Evolutionary conservation across 352 stramenopile genomes (phyloP).

Genomic region (Pythium sukuiense): DNA sequence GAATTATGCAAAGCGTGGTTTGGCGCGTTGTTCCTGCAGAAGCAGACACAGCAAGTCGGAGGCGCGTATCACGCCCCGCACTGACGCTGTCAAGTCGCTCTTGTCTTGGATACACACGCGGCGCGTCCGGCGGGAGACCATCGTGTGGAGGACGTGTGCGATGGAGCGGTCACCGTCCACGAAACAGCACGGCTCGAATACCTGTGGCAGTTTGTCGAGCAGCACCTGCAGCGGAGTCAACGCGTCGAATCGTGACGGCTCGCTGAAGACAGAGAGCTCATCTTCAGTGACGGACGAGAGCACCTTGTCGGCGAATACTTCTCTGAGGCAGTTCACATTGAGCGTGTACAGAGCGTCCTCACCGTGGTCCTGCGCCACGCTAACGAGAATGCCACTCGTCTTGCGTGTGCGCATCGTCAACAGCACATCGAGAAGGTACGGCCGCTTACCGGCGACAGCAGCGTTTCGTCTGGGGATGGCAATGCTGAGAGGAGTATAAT

Average conservation of each 20-base stretch:
- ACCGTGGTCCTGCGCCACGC: neutral
- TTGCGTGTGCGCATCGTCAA: conserved; percentile 32
- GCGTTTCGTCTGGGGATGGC: neutral
- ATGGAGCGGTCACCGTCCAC: conserved; percentile 41
- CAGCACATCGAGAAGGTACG: conserved; percentile 34
- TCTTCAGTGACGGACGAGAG: neutral
- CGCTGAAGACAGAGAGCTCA: neutral
- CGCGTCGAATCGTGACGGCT: neutral
- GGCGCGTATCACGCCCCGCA: conserved; percentile 40
- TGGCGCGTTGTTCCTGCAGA: conserved; percentile 47
- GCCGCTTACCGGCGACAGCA: neutral
- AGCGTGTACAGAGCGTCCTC: neutral
- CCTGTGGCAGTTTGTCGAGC: neutral
- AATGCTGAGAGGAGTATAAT: conserved; percentile 33
- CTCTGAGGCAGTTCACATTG: conserved; percentile 3
- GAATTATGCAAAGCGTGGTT: conserved; percentile 17
- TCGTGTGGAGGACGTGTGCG: conserved; percentile 42
- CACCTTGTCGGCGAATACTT: conserved; percentile 2
- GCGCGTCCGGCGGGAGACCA: conserved; percentile 36
- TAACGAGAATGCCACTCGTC: conserved; percentile 34
- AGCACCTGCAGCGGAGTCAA: conserved; percentile 34
- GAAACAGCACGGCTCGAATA: conserved; percentile 10
- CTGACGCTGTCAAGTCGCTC: neutral
- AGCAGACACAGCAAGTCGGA: conserved; percentile 55
- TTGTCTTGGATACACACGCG: conserved; percentile 36